Percentiles rank a stretch among this genome's conserved stretches.
Conservation (phyloP, 768 basidiomycete species). For the Termitomyces sp. region DNA sequence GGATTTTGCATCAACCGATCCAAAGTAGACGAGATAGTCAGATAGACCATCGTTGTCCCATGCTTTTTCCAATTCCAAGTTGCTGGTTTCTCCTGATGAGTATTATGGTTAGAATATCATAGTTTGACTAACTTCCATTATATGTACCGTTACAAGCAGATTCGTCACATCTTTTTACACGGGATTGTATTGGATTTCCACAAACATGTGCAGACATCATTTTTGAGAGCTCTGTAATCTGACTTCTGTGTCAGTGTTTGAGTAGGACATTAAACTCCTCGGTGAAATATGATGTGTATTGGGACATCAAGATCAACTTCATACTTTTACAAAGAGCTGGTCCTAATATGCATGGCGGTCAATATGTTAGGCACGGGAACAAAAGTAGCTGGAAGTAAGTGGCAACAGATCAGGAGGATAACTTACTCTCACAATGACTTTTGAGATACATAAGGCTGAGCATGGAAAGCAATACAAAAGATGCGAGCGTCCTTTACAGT, state of each 20-base stretch:
- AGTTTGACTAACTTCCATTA: too few species aligned
- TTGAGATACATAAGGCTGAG: neutral
- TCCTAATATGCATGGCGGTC: neutral
- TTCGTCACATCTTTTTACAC: too few species aligned
- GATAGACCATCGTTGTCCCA: neutral
- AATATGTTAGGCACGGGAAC: neutral
- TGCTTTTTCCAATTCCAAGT: neutral
- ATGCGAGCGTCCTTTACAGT: neutral
- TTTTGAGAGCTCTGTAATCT: too few species aligned
- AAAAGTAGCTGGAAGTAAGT: neutral
- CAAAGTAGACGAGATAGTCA: conserved; percentile 61
- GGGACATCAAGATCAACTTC: too few species aligned
- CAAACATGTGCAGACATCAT: too few species aligned
- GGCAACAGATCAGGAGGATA: neutral
- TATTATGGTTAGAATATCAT: too few species aligned
- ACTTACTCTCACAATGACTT: neutral
- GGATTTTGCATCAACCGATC: conserved; percentile 67
- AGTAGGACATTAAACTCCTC: too few species aligned
- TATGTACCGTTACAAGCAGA: too few species aligned
- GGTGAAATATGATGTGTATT: too few species aligned
- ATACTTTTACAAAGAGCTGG: too few species aligned
- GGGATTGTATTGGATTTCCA: too few species aligned
- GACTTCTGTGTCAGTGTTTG: too few species aligned
- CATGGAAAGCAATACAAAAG: neutral
- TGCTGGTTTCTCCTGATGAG: neutral